These are phyloP conservation scores for Kuraishia piskuri DNA, from an alignment of 805 yeast genomes.

Conservation along the genomic window DNA sequence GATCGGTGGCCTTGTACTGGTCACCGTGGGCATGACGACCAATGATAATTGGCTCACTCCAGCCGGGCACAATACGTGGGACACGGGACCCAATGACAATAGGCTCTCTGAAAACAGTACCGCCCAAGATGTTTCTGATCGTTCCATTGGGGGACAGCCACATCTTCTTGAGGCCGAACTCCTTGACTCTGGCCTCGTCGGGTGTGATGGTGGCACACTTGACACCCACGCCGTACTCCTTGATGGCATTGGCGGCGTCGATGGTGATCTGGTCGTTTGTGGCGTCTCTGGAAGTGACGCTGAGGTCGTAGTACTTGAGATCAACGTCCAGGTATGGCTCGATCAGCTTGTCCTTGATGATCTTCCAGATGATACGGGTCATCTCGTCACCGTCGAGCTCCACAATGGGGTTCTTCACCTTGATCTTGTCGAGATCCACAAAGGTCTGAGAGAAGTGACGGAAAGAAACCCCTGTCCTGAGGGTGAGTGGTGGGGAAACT, in stretches of 20 bases:
- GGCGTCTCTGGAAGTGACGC: constrained; percentile 77
- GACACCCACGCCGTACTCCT: constrained; percentile 85
- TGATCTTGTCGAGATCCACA: constrained; percentile 43
- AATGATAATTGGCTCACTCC: constrained; percentile 94
- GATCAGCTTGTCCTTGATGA: constrained; percentile 79
- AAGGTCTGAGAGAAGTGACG: constrained; percentile 5
- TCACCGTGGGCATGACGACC: constrained; percentile 98
- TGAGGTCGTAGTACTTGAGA: constrained; percentile 85
- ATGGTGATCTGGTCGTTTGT: constrained; percentile 84
- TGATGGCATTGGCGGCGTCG: constrained; percentile 86
- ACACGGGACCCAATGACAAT: constrained; percentile 75
- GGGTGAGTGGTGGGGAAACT: not conserved
- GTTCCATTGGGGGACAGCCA: constrained; percentile 98
- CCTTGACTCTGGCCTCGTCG: constrained; percentile 90
- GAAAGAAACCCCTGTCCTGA: not conserved
- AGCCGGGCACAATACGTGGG: constrained; percentile 82
- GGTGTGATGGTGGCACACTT: constrained; percentile 99
- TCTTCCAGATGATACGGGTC: constrained; percentile 94
- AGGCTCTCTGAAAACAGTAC: constrained; percentile 96
- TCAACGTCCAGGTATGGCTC: constrained; percentile 81
- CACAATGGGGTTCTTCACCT: constrained; percentile 82
- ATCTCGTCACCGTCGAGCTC: constrained; percentile 98
- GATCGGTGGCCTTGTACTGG: constrained; percentile 90
- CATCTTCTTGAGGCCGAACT: constrained; percentile 87
- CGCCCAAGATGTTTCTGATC: constrained; percentile 89